Evolutionary conservation across 768 basidiomycete genomes (phyloP), one percentile per base, ranked within the genome.

Genomic region (Phanerochaete carnosa): DNA sequence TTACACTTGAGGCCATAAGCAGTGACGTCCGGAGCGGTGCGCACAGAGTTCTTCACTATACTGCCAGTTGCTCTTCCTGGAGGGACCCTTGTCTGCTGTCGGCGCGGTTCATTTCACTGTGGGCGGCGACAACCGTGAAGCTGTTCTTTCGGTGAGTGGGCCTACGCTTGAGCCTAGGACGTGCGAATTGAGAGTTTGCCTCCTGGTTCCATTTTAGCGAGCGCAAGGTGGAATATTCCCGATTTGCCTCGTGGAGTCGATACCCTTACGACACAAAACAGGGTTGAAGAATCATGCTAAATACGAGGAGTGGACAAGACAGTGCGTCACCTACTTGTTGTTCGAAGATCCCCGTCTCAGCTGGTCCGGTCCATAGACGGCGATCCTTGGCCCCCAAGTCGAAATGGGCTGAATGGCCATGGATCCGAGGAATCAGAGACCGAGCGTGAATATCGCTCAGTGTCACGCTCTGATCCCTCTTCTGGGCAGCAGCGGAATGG

Each of bases 401-500:
- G 63, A 28, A 56, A 39, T 39, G 58, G 62, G 58, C 67, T 57
- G 39, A 65, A 60, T n/a, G 60, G 60, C 25, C 58, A 58, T 4
- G 62, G 64, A 29, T 66, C 66, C 2, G 67, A 68, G 46, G 58
- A 55, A 57, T 69, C 73, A 0, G 70, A 66, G 22, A 73, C 73
- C 3, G 73, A 73, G 61, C 73, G 72, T 33, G 73, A 70, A 47
- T 68, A 70, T 32, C 69, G 66, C 58, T 73, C 69, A 3, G 68
- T 65, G 25, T 65, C 72, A 3, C 68, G 54, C 26, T 73, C 73
- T 1, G 71, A 73, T 33, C 71, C 68, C 1, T 74, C 73, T 3
- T 64, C 66, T 6, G 26, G 22, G 1, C 54, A 55, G 13, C 54
- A 55, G 8, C 33, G 23, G 8, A 55, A 55, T 15, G 54, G 54